Conservation (phyloP, 2,329 filamentous ascomycete genomes). For the Alternaria brassicae region DNA sequence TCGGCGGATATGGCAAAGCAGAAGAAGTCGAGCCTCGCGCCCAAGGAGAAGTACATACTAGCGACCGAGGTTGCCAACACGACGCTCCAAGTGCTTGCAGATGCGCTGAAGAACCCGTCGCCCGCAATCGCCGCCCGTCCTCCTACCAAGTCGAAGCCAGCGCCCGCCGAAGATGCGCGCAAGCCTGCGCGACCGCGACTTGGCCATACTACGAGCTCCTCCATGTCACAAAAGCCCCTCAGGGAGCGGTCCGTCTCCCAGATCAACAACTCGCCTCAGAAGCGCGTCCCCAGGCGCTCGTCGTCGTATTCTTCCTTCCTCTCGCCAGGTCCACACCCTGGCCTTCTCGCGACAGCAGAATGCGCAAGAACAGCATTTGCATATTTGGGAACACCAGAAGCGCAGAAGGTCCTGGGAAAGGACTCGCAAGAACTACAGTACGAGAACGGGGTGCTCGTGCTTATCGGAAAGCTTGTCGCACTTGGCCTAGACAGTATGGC, state of each 20-base stretch:
- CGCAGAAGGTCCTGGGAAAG: constrained; percentile 58
- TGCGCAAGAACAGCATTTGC: constrained; percentile 73
- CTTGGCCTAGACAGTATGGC: constrained; percentile 73
- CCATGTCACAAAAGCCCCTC: constrained; percentile 65
- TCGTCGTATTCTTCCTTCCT: constrained; percentile 46
- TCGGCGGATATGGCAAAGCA: constrained; percentile 51
- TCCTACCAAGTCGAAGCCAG: constrained; percentile 28
- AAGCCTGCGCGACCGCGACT: constrained; percentile 28
- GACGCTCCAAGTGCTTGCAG: constrained; percentile 71
- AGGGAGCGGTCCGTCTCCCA: constrained; percentile 68
- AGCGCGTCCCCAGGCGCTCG: constrained; percentile 46
- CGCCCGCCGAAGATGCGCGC: constrained; percentile 37
- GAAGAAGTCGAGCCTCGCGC: constrained; percentile 50
- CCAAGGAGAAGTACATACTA: constrained; percentile 69
- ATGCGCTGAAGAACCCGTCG: constrained; percentile 64
- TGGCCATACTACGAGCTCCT: constrained; percentile 25
- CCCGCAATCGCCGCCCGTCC: constrained; percentile 17
- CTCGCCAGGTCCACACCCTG: constrained; percentile 38
- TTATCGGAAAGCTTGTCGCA: constrained; percentile 70
- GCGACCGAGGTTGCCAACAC: constrained; percentile 77
- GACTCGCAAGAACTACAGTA: constrained; percentile 70
- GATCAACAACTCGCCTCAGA: constrained; percentile 61
- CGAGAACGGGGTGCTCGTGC: constrained; percentile 74
- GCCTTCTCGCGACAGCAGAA: constrained; percentile 66
- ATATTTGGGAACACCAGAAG: constrained; percentile 66